Percentiles rank a stretch among this genome's conserved stretches.
phyloP scores from a whole-genome alignment of 306 rosid genomes.

The Pyrus pyrifolia region DNA sequence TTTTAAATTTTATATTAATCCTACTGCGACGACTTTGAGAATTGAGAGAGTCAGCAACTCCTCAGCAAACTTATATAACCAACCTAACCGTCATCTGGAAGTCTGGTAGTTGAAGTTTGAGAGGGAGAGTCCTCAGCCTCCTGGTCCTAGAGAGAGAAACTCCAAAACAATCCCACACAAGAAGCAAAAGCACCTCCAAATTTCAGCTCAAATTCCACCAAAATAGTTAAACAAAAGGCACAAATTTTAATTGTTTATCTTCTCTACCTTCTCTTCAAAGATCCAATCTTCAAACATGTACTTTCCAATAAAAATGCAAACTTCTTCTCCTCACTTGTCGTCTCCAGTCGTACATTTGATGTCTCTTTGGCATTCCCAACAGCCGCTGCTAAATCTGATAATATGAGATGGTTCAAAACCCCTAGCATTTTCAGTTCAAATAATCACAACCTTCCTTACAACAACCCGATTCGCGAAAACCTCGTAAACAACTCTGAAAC shows the following conservation, averaged over 20 bases:
- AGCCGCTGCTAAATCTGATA: not conserved
- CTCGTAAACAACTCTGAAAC: slow-evolving; percentile 32
- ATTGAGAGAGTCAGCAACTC: not conserved
- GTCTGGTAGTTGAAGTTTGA: slow-evolving; percentile 36
- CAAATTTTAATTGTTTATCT: no score
- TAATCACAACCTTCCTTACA: slow-evolving; percentile 28
- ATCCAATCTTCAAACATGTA: slow-evolving; percentile 4
- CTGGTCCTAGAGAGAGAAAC: not conserved
- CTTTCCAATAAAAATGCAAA: not conserved
- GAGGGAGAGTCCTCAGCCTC: not conserved
- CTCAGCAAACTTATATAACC: not conserved
- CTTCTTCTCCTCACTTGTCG: not conserved
- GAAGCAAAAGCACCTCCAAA: no score
- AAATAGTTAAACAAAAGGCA: no score
- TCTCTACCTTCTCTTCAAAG: slow-evolving; percentile 47
- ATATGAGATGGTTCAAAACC: slow-evolving; percentile 40
- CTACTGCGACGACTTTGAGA: not conserved
- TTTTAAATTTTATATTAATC: not conserved
- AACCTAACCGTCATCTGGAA: slow-evolving; percentile 40
- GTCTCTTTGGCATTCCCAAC: not conserved
- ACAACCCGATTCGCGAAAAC: slow-evolving; percentile 28
- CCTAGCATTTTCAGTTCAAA: slow-evolving; percentile 27
- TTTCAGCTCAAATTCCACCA: not conserved
- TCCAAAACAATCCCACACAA: not conserved
- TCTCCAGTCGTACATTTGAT: not conserved